Percentiles rank a stretch among this genome's conserved stretches.
These are phyloP conservation scores for Neocatenulostroma microsporum DNA, from an alignment of 2,329 filamentous ascomycete species.

Conservation along the genomic window DNA sequence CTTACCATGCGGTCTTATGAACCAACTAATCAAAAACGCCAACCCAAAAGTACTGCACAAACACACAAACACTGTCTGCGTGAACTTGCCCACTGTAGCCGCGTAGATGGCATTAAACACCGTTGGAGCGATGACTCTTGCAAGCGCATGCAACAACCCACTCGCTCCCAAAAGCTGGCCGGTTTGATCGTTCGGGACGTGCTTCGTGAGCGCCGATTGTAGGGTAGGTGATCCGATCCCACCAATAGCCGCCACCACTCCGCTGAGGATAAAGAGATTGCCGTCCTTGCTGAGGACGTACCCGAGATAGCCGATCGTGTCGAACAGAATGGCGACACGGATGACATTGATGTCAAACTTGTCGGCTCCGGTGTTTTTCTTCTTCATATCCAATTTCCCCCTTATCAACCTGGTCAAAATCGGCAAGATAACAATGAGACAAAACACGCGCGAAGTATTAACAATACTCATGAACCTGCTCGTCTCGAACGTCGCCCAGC, in stretches of 20 bases:
- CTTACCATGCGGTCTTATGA: slow-evolving; percentile 68
- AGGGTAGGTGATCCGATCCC: slow-evolving; percentile 80
- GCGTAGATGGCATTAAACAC: slow-evolving; percentile 83
- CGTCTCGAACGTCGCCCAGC: slow-evolving; percentile 74
- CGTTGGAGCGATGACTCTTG: slow-evolving; percentile 69
- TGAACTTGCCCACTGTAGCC: slow-evolving; percentile 66
- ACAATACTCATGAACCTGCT: slow-evolving; percentile 74
- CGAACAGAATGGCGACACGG: slow-evolving; percentile 63
- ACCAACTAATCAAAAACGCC: slow-evolving; percentile 59
- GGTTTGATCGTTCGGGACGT: slow-evolving; percentile 72
- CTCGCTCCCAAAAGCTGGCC: slow-evolving; percentile 84
- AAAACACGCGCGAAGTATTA: slow-evolving; percentile 66
- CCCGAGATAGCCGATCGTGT: slow-evolving; percentile 65
- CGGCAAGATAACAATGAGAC: slow-evolving; percentile 69
- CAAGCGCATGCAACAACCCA: slow-evolving; percentile 75
- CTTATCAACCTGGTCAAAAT: slow-evolving; percentile 69
- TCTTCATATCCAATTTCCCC: slow-evolving; percentile 38
- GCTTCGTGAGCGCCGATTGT: slow-evolving; percentile 80
- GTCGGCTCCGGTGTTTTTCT: slow-evolving; percentile 63
- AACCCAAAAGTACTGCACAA: slow-evolving; percentile 59
- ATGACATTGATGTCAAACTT: slow-evolving; percentile 69
- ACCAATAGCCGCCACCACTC: slow-evolving; percentile 66
- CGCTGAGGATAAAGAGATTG: slow-evolving; percentile 61
- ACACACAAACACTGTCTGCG: slow-evolving; percentile 76
- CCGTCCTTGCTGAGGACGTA: slow-evolving; percentile 60